Conservation (phyloP, 768 basidiomycete genomes). For the Lentinula aciculospora region DNA sequence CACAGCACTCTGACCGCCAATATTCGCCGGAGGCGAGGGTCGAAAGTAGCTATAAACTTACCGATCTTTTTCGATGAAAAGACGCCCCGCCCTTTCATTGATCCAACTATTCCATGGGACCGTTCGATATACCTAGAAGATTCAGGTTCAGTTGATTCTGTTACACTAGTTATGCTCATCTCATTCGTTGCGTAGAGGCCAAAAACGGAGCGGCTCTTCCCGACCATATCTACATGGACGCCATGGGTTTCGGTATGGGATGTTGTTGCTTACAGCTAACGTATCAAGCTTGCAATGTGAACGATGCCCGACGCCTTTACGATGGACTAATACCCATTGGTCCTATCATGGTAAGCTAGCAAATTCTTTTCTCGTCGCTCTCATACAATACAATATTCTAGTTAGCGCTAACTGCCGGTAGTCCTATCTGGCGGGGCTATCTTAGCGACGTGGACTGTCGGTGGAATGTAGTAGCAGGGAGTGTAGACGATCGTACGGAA, state of each 20-base stretch:
- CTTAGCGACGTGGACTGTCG: slow-evolving; percentile 96
- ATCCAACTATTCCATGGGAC: slow-evolving; percentile 88
- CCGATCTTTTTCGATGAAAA: slow-evolving; percentile 86
- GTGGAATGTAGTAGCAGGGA: slow-evolving; percentile 99
- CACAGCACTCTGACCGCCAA: slow-evolving; percentile 94
- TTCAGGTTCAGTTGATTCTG: slow-evolving; percentile 44
- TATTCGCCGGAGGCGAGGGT: slow-evolving; percentile 83
- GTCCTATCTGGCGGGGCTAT: slow-evolving; percentile 92
- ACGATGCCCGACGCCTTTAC: slow-evolving; percentile 89
- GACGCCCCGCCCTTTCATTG: slow-evolving; percentile 86
- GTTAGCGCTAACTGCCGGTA: slow-evolving; percentile 92
- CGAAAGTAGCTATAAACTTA: slow-evolving; percentile 93
- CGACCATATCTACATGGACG: slow-evolving; percentile 96
- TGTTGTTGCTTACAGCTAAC: slow-evolving; percentile 97
- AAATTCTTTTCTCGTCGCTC: slow-evolving; percentile 4
- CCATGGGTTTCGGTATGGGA: slow-evolving; percentile 99
- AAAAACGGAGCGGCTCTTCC: slow-evolving; percentile 81
- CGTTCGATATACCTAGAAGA: slow-evolving; percentile 83
- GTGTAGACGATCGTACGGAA: slow-evolving; percentile 93
- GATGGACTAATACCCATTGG: slow-evolving; percentile 94
- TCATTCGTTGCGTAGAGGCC: slow-evolving; percentile 53
- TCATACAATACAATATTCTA: slow-evolving; percentile 24
- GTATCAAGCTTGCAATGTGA: slow-evolving; percentile 93
- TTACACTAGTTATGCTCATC: slow-evolving; percentile 6
- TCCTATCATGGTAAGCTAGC: slow-evolving; percentile 76